phyloP scores from a whole-genome alignment of 371 early-diverging fungal genomes.

The Nematocida ironsii region DNA sequence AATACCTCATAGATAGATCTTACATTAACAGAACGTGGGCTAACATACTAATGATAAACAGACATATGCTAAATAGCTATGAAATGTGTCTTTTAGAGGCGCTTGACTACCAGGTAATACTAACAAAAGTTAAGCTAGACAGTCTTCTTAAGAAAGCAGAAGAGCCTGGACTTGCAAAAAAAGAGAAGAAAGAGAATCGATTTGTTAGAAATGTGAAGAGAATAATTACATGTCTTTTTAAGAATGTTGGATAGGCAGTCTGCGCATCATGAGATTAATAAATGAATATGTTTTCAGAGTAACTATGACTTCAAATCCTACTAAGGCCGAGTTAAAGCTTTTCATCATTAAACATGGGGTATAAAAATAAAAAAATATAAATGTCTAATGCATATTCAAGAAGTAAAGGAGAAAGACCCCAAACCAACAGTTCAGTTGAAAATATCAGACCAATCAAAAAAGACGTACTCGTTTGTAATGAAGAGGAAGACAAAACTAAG shows the following conservation, averaged over 20 bases:
- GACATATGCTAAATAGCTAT: constrained; percentile 9
- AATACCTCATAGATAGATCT: constrained; percentile 50
- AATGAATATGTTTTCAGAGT: constrained; percentile 54
- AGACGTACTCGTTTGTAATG: constrained; percentile 15
- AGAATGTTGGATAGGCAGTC: neutral
- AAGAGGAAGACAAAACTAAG: constrained; percentile 33
- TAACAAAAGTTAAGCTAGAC: constrained; percentile 1
- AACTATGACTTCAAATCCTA: constrained; percentile 55
- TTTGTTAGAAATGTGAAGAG: constrained; percentile 25
- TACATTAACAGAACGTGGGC: constrained; percentile 56
- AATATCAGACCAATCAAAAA: constrained; percentile 1
- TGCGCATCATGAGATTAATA: constrained; percentile 28
- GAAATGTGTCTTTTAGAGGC: constrained; percentile 33
- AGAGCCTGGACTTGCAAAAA: neutral
- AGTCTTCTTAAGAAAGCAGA: constrained; percentile 11
- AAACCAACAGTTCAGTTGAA: constrained; percentile 5
- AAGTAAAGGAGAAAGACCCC: constrained; percentile 19
- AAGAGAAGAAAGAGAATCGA: constrained; percentile 37
- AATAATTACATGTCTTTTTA: constrained; percentile 35
- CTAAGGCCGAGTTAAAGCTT: neutral
- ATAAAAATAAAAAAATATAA: constrained; percentile 20
- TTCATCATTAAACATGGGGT: constrained; percentile 56
- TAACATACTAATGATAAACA: constrained; percentile 55
- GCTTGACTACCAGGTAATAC: constrained; percentile 26
- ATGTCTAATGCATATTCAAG: constrained; percentile 18